These are phyloP conservation scores for Erigeron canadensis DNA, from an alignment of 129 eudicot genomes.

Conservation along the genomic window DNA sequence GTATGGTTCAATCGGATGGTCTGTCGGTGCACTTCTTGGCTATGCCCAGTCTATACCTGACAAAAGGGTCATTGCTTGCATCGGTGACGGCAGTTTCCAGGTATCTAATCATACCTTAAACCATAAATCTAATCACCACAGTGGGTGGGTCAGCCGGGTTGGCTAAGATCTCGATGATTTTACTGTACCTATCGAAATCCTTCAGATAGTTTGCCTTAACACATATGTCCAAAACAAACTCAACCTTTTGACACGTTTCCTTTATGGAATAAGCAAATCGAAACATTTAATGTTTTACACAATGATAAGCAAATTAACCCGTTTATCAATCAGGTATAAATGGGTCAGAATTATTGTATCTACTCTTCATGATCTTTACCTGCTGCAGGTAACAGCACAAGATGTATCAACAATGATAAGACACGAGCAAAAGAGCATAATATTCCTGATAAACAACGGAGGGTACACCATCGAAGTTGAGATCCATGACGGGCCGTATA, in stretches of 20 bases:
- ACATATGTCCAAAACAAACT: neutral
- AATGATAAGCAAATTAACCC: no score
- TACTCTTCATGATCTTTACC: constrained; percentile 1
- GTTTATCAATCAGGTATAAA: no score
- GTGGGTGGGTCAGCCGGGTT: neutral
- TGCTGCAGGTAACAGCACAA: constrained; percentile 46
- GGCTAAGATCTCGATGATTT: neutral
- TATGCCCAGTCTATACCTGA: constrained; percentile 57
- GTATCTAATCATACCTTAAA: constrained; percentile 11
- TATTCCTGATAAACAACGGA: constrained; percentile 51
- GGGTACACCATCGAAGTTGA: constrained; percentile 64
- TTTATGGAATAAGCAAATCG: neutral
- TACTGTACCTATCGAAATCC: neutral
- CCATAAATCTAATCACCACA: neutral
- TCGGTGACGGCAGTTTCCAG: constrained; percentile 58
- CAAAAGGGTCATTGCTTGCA: constrained; percentile 50
- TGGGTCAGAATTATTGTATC: neutral
- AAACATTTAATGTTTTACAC: no score
- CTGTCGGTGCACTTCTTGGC: constrained; percentile 67
- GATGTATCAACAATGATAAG: constrained; percentile 58
- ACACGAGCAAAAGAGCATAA: constrained; percentile 42
- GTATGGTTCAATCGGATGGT: constrained; percentile 71
- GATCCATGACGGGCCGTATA: constrained; percentile 59
- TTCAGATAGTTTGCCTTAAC: neutral
- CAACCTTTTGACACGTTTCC: neutral